Evolutionary conservation across 129 eudicot genomes (phyloP), one percentile per base, ranked within the genome.

Genomic region (Solidago caesia): DNA sequence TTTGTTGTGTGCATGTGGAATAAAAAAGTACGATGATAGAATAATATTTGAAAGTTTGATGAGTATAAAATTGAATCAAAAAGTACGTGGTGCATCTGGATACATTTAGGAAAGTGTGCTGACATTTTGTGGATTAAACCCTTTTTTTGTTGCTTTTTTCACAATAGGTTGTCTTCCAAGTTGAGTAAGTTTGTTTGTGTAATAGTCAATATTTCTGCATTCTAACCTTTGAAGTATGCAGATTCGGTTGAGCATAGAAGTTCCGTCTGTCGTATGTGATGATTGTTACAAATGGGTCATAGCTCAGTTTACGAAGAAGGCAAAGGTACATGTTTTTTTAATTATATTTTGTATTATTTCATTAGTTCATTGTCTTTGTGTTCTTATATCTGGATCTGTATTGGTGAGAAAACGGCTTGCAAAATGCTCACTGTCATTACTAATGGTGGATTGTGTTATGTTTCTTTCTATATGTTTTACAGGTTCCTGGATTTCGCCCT

Each of bases 401-500:
- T 4, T 55, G 26, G 66, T 6, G 59, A 53, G n/a, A 67, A 51
- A 14, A 46, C 1, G 59, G 39, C 44, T 6, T 13, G 12, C 42
- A 44, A 57, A 8, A 33, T 10, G 11, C 45, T n/a, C 75, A 57
- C 15, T 25, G 46, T 70, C 33, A 26, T 26, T 11, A 15, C 67
- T 72, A 27, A 33, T 64, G 71, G 51, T 65, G 29, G 44, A 65
- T 7, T 44, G 5, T 44, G 33, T 4, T 26, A 16, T 64, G 47
- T 49, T 75, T 74, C 25, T 65, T 57, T 65, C 44, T 5, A 48
- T 49, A 9, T 47, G 49, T 70, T 59, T 43, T 63, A 59, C 79
- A 95, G 99, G 83, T 95, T 82, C 99, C 96, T 76, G 99, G 99
- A 81, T 91, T 91, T 84, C 97, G 96, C 11, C 87, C 96, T 5